Evolutionary conservation across 495 filamentous ascomycete genomes (phyloP), one percentile per base, ranked within the genome.

Genomic region (Penicillium simplicissimum): DNA sequence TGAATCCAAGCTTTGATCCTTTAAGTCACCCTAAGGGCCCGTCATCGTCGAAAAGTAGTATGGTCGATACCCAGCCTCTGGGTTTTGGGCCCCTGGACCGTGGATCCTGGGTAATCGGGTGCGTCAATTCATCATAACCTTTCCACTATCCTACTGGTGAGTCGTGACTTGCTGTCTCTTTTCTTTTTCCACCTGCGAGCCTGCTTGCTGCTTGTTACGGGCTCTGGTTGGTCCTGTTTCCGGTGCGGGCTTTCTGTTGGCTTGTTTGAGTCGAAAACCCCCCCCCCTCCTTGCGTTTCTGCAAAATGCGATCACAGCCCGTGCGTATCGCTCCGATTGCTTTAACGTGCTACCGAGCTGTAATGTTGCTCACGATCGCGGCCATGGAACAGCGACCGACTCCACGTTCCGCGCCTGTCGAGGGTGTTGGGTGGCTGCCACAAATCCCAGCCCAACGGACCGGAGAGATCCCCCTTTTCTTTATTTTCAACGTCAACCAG

Each of bases 401-500:
- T 59, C 51, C 51, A 60, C 62, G 60, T 68, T 68, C 62, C 51
- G 51, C 34, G 33, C 57, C 63, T 58, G 55, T 43, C 34, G 21
- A 51, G 38, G 35, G 28, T 55, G 53, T 34, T 55, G 36, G 53
- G 35, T 55, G 52, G 53, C 53, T 55, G 53, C 53, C 53, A 28
- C 47, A 35, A 52, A 59, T 52, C 61, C 66, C 68, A 67, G 67
- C 52, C 69, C 69, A 63, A 51, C 59, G 69, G 69, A 65, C 57
- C 64, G 61, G 66, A 37, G 59, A 40, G 53, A 55, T 55, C 53
- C 52, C 38, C 28, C 19, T 43, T 47, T 36, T 59, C 31, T 40
- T 40, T 28, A 48, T 61, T 61, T 53, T 14, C 47, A 51, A 19
- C 36, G 31, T 31, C 36, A 45, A 45, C 17, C 45, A 43, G 11